Percentiles rank a stretch among this genome's conserved stretches.
Evolutionary conservation across 2,329 filamentous ascomycete genomes (phyloP).

Genomic region (Phialophora chinensis): DNA sequence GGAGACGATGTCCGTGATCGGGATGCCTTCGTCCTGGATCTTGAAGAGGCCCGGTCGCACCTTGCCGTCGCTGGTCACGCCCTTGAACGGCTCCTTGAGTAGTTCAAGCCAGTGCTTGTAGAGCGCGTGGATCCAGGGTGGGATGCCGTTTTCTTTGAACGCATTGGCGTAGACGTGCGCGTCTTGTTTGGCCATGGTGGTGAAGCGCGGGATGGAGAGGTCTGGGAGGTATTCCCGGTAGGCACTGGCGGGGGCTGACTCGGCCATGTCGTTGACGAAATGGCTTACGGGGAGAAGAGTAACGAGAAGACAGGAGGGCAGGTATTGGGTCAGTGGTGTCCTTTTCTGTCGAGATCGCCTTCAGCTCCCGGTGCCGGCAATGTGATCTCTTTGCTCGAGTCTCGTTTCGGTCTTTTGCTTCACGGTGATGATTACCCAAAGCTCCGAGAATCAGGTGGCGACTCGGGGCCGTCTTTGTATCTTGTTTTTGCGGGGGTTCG

Average conservation of each 20-base stretch:
- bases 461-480: not conserved
- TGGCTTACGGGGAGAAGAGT: not conserved
- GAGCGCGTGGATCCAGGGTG: constrained; percentile 70
- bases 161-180: constrained; percentile 66
- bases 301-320: not conserved
- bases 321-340: not conserved
- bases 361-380: not conserved
- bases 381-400: not conserved
- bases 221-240: constrained; percentile 69
- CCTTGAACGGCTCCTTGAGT: constrained; percentile 69
- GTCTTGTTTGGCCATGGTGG: constrained; percentile 66
- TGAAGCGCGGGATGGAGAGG: constrained; percentile 66
- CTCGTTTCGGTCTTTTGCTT: not conserved
- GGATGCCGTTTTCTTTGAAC: constrained; percentile 64
- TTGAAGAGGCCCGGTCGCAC: constrained; percentile 62
- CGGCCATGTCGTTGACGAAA: constrained; percentile 22
- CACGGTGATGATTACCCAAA: not conserved
- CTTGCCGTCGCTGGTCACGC: constrained; percentile 70
- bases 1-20: constrained; percentile 62
- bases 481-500: not conserved
- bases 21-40: constrained; percentile 68
- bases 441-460: not conserved
- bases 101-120: constrained; percentile 65
- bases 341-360: not conserved
- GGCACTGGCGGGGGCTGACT: constrained; percentile 31